These are phyloP conservation scores for Tolypocladium capitatum DNA, from an alignment of 2,329 filamentous ascomycete species.

Conservation along the genomic window DNA sequence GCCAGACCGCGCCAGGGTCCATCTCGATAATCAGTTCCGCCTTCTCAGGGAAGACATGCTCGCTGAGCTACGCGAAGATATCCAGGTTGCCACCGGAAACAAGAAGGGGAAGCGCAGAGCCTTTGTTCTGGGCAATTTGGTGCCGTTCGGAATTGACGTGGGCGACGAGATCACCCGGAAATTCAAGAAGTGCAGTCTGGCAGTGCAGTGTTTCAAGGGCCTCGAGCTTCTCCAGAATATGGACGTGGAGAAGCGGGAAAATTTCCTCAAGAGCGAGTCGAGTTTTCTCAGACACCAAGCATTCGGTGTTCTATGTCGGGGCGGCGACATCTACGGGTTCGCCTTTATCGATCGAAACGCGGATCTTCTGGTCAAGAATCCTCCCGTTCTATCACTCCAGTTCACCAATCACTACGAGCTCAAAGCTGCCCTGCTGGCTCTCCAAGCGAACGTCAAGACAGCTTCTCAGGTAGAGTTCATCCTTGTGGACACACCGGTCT, in stretches of 20 bases:
- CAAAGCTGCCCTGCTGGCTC: too few species aligned
- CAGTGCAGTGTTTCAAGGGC: too few species aligned
- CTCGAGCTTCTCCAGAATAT: too few species aligned
- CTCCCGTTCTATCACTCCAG: conserved; percentile 36
- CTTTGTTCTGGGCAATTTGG: too few species aligned
- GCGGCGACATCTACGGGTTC: conserved; percentile 43
- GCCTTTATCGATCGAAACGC: conserved; percentile 40
- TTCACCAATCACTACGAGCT: conserved; percentile 34
- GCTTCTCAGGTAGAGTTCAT: conserved; percentile 29
- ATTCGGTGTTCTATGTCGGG: conserved; percentile 46
- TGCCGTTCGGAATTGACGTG: too few species aligned
- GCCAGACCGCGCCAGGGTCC: conserved; percentile 26
- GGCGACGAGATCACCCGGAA: too few species aligned
- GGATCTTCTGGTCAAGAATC: conserved; percentile 25
- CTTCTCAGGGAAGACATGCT: conserved; percentile 61
- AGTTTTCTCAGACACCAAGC: conserved; percentile 44
- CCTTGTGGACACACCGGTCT: conserved; percentile 50
- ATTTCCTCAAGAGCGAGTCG: conserved; percentile 31
- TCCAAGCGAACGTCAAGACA: too few species aligned
- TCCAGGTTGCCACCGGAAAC: conserved; percentile 34
- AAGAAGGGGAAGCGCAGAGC: conserved; percentile 26
- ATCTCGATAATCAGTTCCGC: conserved; percentile 61
- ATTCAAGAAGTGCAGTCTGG: too few species aligned
- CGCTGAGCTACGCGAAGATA: conserved; percentile 48
- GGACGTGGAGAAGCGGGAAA: conserved; percentile 15